These are phyloP conservation scores for Globisporangium polare DNA, from an alignment of 352 stramenopile genomes.

Conservation along the genomic window DNA sequence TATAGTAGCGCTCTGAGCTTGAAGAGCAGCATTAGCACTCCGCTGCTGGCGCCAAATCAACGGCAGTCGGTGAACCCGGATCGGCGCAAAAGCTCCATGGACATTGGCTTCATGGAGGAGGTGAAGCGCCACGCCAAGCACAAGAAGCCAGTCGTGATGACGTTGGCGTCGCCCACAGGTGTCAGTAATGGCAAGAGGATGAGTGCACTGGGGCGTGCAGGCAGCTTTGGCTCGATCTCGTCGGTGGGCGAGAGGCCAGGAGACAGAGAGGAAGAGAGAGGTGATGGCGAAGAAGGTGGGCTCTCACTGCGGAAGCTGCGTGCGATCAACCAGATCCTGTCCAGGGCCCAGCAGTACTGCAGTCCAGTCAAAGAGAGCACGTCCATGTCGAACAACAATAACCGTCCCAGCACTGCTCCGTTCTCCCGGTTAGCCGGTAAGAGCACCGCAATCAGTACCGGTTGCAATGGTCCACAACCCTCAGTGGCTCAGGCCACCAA, in stretches of 20 bases:
- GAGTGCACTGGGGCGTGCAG: background rate
- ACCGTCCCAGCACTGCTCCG: slow-evolving; percentile 6
- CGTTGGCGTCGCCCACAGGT: background rate
- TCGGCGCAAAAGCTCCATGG: slow-evolving; percentile 35
- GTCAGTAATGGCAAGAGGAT: background rate
- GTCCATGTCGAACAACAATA: background rate
- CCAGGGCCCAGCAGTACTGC: slow-evolving; percentile 36
- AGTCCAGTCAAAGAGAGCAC: background rate
- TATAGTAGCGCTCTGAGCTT: slow-evolving; percentile 10
- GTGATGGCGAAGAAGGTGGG: background rate
- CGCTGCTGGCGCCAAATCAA: background rate
- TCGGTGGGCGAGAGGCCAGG: background rate
- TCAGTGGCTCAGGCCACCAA: background rate
- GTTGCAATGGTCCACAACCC: background rate
- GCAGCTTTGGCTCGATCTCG: background rate
- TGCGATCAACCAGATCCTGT: slow-evolving; percentile 62
- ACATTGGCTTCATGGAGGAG: slow-evolving; percentile 47
- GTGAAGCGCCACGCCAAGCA: slow-evolving; percentile 30
- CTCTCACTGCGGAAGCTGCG: slow-evolving; percentile 42
- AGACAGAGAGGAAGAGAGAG: background rate
- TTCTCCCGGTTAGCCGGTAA: background rate
- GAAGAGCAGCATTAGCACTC: slow-evolving; percentile 9
- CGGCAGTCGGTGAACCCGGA: background rate
- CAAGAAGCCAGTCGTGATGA: slow-evolving; percentile 6
- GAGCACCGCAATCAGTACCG: background rate